Evolutionary conservation across 768 basidiomycete species (phyloP).

Genomic region (Mycena latifolia): DNA sequence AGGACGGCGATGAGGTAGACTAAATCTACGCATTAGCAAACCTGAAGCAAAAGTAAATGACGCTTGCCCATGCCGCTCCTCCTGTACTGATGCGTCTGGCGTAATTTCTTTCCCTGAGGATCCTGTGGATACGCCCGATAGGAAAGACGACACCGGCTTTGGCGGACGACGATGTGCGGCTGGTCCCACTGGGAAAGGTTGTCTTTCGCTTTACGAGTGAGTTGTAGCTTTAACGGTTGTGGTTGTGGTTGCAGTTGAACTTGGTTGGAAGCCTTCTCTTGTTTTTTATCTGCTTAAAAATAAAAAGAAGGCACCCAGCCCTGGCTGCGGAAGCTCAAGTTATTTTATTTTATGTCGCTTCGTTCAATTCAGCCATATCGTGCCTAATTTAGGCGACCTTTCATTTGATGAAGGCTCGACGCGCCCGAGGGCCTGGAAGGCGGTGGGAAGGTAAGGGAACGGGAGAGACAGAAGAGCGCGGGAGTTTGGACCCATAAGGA

Average conservation of each 20-base stretch:
- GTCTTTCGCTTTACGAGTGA: slow-evolving; percentile 17
- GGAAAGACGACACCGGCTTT: slow-evolving; percentile 80
- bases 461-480: too few relatives aligned
- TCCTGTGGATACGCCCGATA: slow-evolving; percentile 86
- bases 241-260: too few relatives aligned
- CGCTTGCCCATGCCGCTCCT: slow-evolving; percentile 73
- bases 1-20: slow-evolving; percentile 90
- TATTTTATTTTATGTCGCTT: background rate
- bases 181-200: background rate
- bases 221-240: background rate
- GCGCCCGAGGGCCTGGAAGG: slow-evolving; percentile 6
- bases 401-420: background rate
- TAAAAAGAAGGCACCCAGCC: too few relatives aligned
- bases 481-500: too few relatives aligned
- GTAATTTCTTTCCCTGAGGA: slow-evolving; percentile 81
- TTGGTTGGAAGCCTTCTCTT: too few relatives aligned
- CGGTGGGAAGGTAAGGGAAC: too few relatives aligned
- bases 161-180: slow-evolving; percentile 69
- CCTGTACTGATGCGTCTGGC: slow-evolving; percentile 77
- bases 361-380: background rate
- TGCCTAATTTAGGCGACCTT: background rate
- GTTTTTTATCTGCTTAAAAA: too few relatives aligned
- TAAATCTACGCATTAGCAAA: slow-evolving; percentile 37
- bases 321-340: too few relatives aligned
- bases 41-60: background rate